Evolutionary conservation across 2,329 filamentous ascomycete genomes (phyloP).

Genomic region (Mycosphaerella arachidis): DNA sequence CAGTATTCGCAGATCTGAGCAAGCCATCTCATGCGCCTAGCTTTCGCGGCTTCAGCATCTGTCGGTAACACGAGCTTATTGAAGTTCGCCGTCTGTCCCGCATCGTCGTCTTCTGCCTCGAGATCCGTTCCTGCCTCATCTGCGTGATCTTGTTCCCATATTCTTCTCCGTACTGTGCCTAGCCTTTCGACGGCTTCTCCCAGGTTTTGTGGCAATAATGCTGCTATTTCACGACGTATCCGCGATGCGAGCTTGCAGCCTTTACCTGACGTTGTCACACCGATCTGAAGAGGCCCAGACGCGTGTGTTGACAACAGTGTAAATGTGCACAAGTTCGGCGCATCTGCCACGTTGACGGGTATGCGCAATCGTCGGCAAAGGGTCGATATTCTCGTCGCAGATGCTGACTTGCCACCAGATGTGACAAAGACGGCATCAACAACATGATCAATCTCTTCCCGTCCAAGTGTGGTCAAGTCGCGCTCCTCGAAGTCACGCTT

Average conservation of each 20-base stretch:
- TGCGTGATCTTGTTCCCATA: conserved; percentile 69
- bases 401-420: conserved; percentile 45
- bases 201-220: conserved; percentile 69
- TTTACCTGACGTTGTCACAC: conserved; percentile 89
- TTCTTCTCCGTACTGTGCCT: conserved; percentile 65
- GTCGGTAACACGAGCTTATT: conserved; percentile 75
- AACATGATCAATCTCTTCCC: conserved; percentile 68
- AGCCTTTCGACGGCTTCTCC: conserved; percentile 73
- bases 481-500: conserved; percentile 62
- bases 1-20: conserved; percentile 98
- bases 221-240: conserved; percentile 81
- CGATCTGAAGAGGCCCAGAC: conserved; percentile 89
- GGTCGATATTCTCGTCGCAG: conserved; percentile 60
- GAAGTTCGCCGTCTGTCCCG: conserved; percentile 74
- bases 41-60: conserved; percentile 69
- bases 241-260: conserved; percentile 91
- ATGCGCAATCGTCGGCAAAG: conserved; percentile 77
- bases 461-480: conserved; percentile 72
- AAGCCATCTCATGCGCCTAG: conserved; percentile 83
- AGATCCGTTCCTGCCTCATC: conserved; percentile 43
- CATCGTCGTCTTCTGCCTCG: conserved; percentile 54
- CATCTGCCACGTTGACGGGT: conserved; percentile 88
- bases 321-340: conserved; percentile 81
- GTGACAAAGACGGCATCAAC: conserved; percentile 95
- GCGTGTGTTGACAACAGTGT: conserved; percentile 81